A percentile compares a stretch with the other conserved stretches of the same genome.
These are phyloP conservation scores for Bonia amplexicaulis DNA, from an alignment of 176 grass and related monocot species.

Conservation along the genomic window DNA sequence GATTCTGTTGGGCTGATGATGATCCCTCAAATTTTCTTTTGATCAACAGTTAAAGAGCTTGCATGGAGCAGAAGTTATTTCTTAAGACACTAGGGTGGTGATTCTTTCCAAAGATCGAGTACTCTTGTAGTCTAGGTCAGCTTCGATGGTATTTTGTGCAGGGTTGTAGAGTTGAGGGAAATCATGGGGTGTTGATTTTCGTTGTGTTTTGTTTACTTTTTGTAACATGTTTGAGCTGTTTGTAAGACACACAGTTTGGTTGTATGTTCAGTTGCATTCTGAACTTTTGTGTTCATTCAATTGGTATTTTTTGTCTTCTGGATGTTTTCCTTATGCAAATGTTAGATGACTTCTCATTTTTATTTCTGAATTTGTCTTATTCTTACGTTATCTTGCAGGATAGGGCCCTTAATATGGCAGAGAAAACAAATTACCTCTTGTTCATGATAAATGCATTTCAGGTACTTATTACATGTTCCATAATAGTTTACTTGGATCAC, in stretches of 20 bases:
- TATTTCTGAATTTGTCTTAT: background rate
- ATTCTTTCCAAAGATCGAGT: background rate
- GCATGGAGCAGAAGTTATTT: background rate
- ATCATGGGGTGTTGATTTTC: background rate
- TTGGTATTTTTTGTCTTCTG: background rate
- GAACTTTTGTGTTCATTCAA: background rate
- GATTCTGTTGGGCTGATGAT: background rate
- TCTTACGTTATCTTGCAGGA: slow-evolving; percentile 49
- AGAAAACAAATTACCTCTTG: slow-evolving; percentile 93
- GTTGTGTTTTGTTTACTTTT: background rate
- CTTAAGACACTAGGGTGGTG: background rate
- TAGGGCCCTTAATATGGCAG: slow-evolving; percentile 62
- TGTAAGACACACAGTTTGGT: background rate
- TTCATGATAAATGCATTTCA: slow-evolving; percentile 99
- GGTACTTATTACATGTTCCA: slow-evolving; percentile 37
- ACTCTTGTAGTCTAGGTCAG: background rate
- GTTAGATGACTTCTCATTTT: background rate
- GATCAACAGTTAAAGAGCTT: slow-evolving; percentile 9
- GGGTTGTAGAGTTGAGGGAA: background rate
- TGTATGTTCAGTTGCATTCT: background rate
- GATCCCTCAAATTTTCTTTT: background rate
- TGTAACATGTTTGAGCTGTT: background rate
- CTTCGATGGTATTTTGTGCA: background rate
- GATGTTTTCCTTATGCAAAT: background rate
- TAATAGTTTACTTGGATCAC: background rate